Evolutionary conservation across 2,329 filamentous ascomycete species (phyloP).

Genomic region (Penicillium concentricum): DNA sequence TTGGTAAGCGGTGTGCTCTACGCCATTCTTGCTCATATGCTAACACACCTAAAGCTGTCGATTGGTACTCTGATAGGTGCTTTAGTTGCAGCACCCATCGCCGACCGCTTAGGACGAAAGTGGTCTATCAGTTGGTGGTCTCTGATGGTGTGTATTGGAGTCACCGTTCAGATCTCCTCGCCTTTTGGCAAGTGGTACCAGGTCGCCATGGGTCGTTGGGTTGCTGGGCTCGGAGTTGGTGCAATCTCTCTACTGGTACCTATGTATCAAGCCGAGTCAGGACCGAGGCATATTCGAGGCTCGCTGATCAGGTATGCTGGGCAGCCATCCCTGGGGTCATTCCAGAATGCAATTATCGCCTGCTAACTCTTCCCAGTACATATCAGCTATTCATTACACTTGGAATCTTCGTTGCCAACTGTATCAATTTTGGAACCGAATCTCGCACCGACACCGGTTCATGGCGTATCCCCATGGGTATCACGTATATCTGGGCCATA

Average conservation of each 20-base stretch:
- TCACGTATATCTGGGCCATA: slow-evolving; percentile 57
- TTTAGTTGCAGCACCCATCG: slow-evolving; percentile 41
- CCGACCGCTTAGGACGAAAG: slow-evolving; percentile 44
- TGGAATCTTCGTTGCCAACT: slow-evolving; percentile 48
- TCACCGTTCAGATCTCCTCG: slow-evolving; percentile 45
- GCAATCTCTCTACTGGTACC: slow-evolving; percentile 44
- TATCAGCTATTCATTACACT: slow-evolving; percentile 51
- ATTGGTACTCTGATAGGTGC: slow-evolving; percentile 46
- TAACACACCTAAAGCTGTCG: slow-evolving; percentile 32
- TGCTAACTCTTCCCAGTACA: slow-evolving; percentile 27
- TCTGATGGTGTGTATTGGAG: slow-evolving; percentile 38
- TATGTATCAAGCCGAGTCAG: slow-evolving; percentile 48
- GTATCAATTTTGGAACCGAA: slow-evolving; percentile 49
- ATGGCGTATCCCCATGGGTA: slow-evolving; percentile 54
- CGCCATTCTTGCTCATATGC: not conserved
- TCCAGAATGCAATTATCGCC: not conserved
- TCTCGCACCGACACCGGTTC: slow-evolving; percentile 37
- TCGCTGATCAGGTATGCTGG: slow-evolving; percentile 38
- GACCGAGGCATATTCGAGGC: slow-evolving; percentile 47
- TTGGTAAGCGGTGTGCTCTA: slow-evolving; percentile 29
- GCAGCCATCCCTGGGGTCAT: too few species aligned
- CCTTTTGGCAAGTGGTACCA: slow-evolving; percentile 40
- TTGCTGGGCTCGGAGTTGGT: slow-evolving; percentile 46
- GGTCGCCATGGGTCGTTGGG: slow-evolving; percentile 43
- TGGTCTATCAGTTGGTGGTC: slow-evolving; percentile 44